Evolutionary conservation across 306 rosid genomes (phyloP), one percentile per base, ranked within the genome.

Genomic region (Vachellia pachyceras): DNA sequence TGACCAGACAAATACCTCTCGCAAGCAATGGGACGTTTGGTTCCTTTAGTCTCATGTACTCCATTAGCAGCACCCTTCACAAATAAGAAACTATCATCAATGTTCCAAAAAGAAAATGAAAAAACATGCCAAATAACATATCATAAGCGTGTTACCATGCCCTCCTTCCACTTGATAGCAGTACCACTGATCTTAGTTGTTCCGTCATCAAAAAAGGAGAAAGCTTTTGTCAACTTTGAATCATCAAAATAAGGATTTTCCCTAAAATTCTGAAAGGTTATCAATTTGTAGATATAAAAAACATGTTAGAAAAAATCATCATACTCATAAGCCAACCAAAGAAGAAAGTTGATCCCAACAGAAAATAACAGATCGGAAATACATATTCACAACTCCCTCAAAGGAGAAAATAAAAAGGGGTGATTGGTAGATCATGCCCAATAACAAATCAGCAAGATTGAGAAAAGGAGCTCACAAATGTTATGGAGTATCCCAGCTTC

Each of bases 231-330:
- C 79, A 92, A 87, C 85, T 84, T 85, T 78, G 84, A 41, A 67
- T 91, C 90, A 85, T 91, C 87, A 70, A 91, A 91, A 73, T 85
- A 88, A 72, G 94, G 92, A 54, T 91, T 91, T 82, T 85, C 86
- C 11, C 85, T 84, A 63, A 86, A 88, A 57, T 77, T 86, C 94
- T 91, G 90, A 66, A 89, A 82, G n/a, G 39, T 50, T 79, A 70
- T 60, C 39, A 77, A 69, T 29, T 14, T 12, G 50, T 12, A 64
- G 44, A 42, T 50, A 41, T 44, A 9, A 60, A 29, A 42, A 18
- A 61, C 64, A 66, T 55, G 71, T 14, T 37, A 69, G 40, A 20
- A 77, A 22, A 58, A 35, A 44, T 35, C 74, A 69, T 39, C 50
- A 20, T 65, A 33, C n/a, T 69, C 54, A 69, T 50, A 17, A 52